These are phyloP conservation scores for Ogataea thermomethanolica DNA, from an alignment of 805 yeast genomes.

Conservation along the genomic window DNA sequence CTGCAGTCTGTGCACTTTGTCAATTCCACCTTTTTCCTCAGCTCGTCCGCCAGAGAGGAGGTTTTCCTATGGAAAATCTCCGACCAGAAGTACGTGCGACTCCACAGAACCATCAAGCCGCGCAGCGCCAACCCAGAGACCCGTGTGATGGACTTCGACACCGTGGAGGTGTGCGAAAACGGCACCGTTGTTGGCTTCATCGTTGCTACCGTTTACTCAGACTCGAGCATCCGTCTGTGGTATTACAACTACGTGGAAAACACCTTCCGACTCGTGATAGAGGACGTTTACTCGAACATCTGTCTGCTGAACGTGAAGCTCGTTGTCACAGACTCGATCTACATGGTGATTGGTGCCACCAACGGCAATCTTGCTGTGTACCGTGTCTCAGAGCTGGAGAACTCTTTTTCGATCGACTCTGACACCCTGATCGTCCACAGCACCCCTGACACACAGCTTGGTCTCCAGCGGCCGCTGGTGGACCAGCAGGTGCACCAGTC, in stretches of 20 bases:
- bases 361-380: constrained; percentile 76
- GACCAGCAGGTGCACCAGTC: constrained; percentile 73
- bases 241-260: constrained; percentile 38
- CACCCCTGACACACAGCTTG: neutral
- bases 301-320: constrained; percentile 69
- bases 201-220: constrained; percentile 75
- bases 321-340: constrained; percentile 25
- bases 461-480: constrained; percentile 26
- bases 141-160: constrained; percentile 82
- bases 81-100: constrained; percentile 37
- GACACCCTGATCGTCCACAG: constrained; percentile 1
- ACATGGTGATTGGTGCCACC: constrained; percentile 63
- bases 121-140: constrained; percentile 66
- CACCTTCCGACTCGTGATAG: constrained; percentile 41
- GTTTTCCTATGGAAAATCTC: constrained; percentile 71
- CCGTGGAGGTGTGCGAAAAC: constrained; percentile 34
- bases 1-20: constrained; percentile 70
- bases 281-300: constrained; percentile 62
- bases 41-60: constrained; percentile 86
- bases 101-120: constrained; percentile 54
- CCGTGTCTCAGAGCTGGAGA: constrained; percentile 38
- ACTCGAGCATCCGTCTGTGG: constrained; percentile 73
- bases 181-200: constrained; percentile 40
- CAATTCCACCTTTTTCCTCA: constrained; percentile 42
- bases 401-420: constrained; percentile 10